phyloP scores from a whole-genome alignment of 306 rosid species.

The Datisca glomerata region DNA sequence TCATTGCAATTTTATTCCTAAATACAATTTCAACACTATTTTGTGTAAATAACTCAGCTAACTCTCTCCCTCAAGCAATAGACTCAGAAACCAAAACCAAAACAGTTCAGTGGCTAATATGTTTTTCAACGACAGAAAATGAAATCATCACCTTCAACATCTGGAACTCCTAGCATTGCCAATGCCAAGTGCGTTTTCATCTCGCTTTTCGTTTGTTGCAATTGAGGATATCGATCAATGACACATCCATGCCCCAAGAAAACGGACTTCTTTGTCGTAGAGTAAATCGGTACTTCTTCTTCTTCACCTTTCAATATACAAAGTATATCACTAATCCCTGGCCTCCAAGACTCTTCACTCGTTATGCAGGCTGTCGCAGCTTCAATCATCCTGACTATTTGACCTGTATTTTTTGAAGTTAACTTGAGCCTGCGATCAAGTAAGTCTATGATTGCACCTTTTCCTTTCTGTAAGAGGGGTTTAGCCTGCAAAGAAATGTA shows the following conservation, averaged over 20 bases:
- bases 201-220: conserved; percentile 55
- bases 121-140: conserved; percentile 37
- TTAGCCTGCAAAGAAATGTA: conserved; percentile 49
- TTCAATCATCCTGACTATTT: conserved; percentile 66
- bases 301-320: conserved; percentile 76
- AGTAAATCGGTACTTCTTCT: conserved; percentile 28
- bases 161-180: conserved; percentile 91
- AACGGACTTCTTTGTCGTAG: conserved; percentile 55
- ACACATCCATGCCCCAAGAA: conserved; percentile 68
- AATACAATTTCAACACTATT: conserved; percentile 35
- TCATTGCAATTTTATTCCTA: too few species aligned
- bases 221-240: conserved; percentile 63
- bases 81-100: conserved; percentile 1
- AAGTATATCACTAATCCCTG: conserved; percentile 54
- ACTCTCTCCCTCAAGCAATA: too few species aligned
- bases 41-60: conserved; percentile 14
- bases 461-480: conserved; percentile 70
- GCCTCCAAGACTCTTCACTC: conserved; percentile 77
- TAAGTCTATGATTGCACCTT: conserved; percentile 77
- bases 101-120: neutral
- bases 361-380: conserved; percentile 84
- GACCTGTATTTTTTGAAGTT: conserved; percentile 47
- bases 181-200: conserved; percentile 76
- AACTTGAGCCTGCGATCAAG: conserved; percentile 63
- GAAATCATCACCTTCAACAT: conserved; percentile 74